A percentile compares a stretch with the other conserved stretches of the same genome.
phyloP scores from a whole-genome alignment of 2,329 filamentous ascomycete species.

The Neofusicoccum kwambonambiense region DNA sequence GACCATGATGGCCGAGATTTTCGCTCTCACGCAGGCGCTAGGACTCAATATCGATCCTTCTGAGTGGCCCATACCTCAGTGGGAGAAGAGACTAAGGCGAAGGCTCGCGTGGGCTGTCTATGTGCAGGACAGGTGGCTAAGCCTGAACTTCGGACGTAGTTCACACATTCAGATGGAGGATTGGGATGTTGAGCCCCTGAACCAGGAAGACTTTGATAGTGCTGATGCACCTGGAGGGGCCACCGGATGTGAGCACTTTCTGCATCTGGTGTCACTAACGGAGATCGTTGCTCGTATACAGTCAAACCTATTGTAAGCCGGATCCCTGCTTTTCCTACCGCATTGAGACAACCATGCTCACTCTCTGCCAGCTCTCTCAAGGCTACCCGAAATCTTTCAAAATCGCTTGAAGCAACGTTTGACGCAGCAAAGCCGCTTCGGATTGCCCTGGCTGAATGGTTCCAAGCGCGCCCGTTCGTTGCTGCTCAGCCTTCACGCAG shows the following conservation, averaged over 20 bases:
- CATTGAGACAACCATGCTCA: neutral
- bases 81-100: conserved; percentile 62
- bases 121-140: conserved; percentile 64
- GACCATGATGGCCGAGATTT: conserved; percentile 36
- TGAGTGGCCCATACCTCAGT: conserved; percentile 60
- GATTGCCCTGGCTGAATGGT: conserved; percentile 51
- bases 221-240: neutral
- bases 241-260: conserved; percentile 43
- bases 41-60: conserved; percentile 56
- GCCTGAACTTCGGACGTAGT: conserved; percentile 57
- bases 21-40: conserved; percentile 38
- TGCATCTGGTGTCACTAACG: conserved; percentile 52
- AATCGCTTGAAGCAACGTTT: conserved; percentile 40
- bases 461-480: conserved; percentile 44
- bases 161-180: conserved; percentile 52
- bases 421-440: conserved; percentile 51
- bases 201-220: neutral
- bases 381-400: conserved; percentile 45
- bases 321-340: neutral
- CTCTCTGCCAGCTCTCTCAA: conserved; percentile 23
- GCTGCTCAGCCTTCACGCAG: conserved; percentile 20
- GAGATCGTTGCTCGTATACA: conserved; percentile 54
- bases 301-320: conserved; percentile 32
- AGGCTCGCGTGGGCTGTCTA: conserved; percentile 65
- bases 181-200: conserved; percentile 26